Evolutionary conservation across 495 filamentous ascomycete species (phyloP).

Genomic region (Aspergillus sclerotioniger): DNA sequence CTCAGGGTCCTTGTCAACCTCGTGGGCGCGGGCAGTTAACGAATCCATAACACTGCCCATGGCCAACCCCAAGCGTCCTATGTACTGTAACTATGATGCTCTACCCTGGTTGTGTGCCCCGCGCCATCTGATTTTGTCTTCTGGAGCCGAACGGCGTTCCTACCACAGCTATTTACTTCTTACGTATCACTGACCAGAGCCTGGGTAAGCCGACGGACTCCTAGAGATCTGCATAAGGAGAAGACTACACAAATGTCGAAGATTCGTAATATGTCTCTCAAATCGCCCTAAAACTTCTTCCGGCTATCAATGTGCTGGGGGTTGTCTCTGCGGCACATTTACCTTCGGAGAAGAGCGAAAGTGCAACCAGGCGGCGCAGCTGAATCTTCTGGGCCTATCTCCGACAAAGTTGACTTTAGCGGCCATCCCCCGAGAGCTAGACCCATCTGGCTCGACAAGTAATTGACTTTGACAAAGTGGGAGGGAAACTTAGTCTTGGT

Average conservation of each 20-base stretch:
- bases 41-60: not conserved
- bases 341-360: slow-evolving; percentile 4
- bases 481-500: not conserved
- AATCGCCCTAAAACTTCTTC: not conserved
- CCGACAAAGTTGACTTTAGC: not conserved
- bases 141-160: not conserved
- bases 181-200: not conserved
- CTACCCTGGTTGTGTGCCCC: not conserved
- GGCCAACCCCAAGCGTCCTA: not conserved
- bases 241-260: no score
- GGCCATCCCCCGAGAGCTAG: not conserved
- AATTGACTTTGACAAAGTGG: not conserved
- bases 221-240: not conserved
- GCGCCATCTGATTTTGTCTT: not conserved
- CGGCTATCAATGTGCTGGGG: no score
- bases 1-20: not conserved
- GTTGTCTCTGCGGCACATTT: no score
- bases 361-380: not conserved
- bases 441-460: not conserved
- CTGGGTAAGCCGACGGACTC: not conserved
- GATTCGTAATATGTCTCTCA: not conserved
- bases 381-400: not conserved
- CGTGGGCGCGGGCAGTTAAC: not conserved
- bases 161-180: not conserved
- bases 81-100: not conserved